Base-by-base conservation (phyloP, 2,329 filamentous ascomycete genomes). In the Beauveria rudraprayagi region DNA sequence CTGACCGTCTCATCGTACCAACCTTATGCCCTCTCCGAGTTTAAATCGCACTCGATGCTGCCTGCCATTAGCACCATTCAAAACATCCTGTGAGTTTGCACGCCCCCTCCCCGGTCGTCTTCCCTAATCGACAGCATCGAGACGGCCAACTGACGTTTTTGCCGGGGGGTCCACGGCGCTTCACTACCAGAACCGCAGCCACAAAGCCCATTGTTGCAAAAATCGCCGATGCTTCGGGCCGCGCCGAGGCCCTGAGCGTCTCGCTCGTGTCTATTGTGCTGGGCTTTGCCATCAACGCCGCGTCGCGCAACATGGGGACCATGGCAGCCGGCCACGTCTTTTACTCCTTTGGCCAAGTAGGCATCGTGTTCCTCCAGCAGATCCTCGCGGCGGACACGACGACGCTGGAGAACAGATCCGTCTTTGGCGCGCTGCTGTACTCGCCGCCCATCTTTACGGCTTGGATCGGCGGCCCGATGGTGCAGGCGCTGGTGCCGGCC, bases 301-400 rank as follows among this genome's bases (percentile, higher is more conserved):
- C 77, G 3, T 82, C 82, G 0, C 74, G 75, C 46, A 82, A 79
- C 62, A 80, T 86, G 41, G 71, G 80, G 60, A 80, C 79, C 2
- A 83, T 80, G 56, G 74, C 79, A 1, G 77, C 77, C 2, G 81
- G 80, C 0, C 80, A 86, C 67, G 80, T 87, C 43, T 85, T 87
- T 69, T 86, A 86, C 67, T 79, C 83, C 2, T 80, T 83, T 16
- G 84, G 83, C 3, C 77, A 73, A 50, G 85, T 82, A 0, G 83
- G 83, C 8, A 72, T 86, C 7, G 78, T 83, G 62, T 83, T 87
- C 53, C 70, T 86, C 24, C 81, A 86, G 67, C 84, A 87, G 67
- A 81, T 88, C 46, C 85, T 88, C 69, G 80, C 87, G 54, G 85
- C 85, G 34, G 84, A 88, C 69, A 84, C 82, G 1, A 85, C 80